phyloP scores from a whole-genome alignment of 306 rosid genomes.

The Castanea crenata region DNA sequence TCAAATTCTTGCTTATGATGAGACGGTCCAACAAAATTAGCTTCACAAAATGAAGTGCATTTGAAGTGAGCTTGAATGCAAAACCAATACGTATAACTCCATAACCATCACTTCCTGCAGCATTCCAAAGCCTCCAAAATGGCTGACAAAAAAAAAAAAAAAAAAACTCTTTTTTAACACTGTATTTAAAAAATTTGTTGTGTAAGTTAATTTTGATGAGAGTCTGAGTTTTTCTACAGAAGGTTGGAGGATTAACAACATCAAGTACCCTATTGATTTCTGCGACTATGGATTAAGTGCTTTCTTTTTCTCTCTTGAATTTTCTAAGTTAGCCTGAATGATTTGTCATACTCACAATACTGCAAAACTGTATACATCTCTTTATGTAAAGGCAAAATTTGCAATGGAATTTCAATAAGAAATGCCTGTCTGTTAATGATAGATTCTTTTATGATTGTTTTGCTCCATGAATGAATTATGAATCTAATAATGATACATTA shows the following conservation, averaged over 20 bases:
- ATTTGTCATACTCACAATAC: conserved; percentile 22
- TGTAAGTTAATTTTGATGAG: conserved; percentile 15
- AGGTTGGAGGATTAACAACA: conserved; percentile 29
- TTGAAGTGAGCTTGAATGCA: conserved; percentile 18
- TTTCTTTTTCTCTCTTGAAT: conserved; percentile 4
- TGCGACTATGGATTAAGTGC: conserved; percentile 26
- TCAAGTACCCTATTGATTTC: conserved; percentile 33
- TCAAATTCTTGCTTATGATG: conserved; percentile 99
- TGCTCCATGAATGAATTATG: neutral
- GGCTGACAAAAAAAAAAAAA: conserved; percentile 57
- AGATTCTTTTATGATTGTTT: neutral
- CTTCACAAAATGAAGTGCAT: conserved; percentile 40
- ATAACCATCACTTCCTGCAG: conserved; percentile 93
- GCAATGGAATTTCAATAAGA: conserved; percentile 15
- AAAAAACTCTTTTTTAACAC: conserved; percentile 19
- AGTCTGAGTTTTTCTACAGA: conserved; percentile 30
- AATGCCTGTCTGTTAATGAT: conserved; percentile 4
- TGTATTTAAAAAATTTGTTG: too few species aligned
- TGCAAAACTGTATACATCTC: conserved; percentile 15
- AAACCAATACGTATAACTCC: conserved; percentile 80
- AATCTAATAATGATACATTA: neutral
- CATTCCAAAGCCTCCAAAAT: conserved; percentile 98
- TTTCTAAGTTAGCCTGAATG: conserved; percentile 10
- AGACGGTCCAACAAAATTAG: conserved; percentile 97
- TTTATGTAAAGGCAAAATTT: conserved; percentile 25